A percentile compares a stretch with the other conserved stretches of the same genome.
Evolutionary conservation across 208 protist genomes (phyloP).

Genomic region (Trypanosomatidae sp.): DNA sequence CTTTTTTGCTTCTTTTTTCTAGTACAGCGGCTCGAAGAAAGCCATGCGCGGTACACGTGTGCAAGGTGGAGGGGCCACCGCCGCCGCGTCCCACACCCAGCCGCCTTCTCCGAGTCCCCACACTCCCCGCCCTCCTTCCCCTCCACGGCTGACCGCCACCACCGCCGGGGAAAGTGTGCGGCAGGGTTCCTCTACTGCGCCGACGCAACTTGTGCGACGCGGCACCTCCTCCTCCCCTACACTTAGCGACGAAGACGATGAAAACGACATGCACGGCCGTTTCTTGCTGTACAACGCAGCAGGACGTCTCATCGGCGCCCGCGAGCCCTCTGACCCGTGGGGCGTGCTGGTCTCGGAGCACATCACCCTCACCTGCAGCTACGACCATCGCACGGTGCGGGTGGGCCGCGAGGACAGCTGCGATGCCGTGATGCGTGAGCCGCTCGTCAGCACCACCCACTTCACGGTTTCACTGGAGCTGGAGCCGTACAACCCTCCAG

Average conservation of each 20-base stretch:
- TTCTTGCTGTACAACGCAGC: conserved; percentile 28
- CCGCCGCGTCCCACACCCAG: neutral
- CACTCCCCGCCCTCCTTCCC: neutral
- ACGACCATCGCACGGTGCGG: conserved; percentile 31
- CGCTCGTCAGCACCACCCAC: conserved; percentile 50
- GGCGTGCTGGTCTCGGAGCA: conserved; percentile 60
- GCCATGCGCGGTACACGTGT: too few species aligned
- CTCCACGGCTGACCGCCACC: neutral
- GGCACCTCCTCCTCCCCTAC: conserved; percentile 1
- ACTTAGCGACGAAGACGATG: neutral
- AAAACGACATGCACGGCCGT: conserved; percentile 6
- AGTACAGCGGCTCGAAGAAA: too few species aligned
- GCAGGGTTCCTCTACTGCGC: conserved; percentile 10
- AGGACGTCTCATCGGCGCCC: conserved; percentile 12
- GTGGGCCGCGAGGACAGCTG: conserved; percentile 43
- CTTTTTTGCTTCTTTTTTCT: too few species aligned
- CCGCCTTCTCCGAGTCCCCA: conserved; percentile 11
- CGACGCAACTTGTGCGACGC: conserved; percentile 19
- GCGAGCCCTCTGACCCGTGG: conserved; percentile 34
- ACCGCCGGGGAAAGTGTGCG: too few species aligned
- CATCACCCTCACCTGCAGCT: conserved; percentile 32
- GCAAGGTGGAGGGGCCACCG: too few species aligned
- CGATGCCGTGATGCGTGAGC: conserved; percentile 40
- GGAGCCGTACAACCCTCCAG: conserved; percentile 33
- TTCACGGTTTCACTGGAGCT: conserved; percentile 54